Percentiles rank a stretch among this genome's conserved stretches.
Conservation (phyloP, 441 rosid genomes). For the Pelargonium fulgidum region DNA sequence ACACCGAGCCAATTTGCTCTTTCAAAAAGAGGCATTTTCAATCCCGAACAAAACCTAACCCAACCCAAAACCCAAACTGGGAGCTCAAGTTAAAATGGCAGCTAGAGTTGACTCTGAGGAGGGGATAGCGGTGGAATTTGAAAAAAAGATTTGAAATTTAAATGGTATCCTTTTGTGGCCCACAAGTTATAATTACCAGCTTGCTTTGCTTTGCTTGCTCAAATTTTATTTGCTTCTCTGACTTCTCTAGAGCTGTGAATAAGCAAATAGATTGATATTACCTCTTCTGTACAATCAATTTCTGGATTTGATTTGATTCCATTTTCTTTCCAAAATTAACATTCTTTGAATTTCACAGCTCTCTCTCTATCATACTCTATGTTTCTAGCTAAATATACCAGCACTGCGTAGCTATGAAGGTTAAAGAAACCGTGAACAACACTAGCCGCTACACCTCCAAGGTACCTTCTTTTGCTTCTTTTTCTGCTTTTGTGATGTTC, state of each 20-base stretch:
- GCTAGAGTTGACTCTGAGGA: no score
- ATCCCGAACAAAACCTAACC: neutral
- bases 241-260: neutral
- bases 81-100: no score
- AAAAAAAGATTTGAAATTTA: conserved; percentile 42
- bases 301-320: conserved; percentile 1
- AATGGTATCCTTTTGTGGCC: conserved; percentile 15
- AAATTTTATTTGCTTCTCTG: neutral
- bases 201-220: neutral
- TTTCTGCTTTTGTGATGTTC: neutral
- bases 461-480: conserved; percentile 4
- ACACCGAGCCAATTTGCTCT: no score
- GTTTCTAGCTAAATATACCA: neutral
- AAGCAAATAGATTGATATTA: no score
- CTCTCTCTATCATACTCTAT: neutral
- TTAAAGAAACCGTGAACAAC: conserved; percentile 5
- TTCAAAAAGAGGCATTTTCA: neutral
- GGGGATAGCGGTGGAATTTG: conserved; percentile 56
- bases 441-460: conserved; percentile 4
- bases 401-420: neutral
- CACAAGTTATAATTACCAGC: neutral
- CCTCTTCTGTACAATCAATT: neutral
- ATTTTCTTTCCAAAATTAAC: conserved; percentile 4
- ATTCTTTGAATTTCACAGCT: neutral
- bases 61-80: no score